Conservation (phyloP, 768 basidiomycete genomes). For the Trichaptum fuscoviolaceum region DNA sequence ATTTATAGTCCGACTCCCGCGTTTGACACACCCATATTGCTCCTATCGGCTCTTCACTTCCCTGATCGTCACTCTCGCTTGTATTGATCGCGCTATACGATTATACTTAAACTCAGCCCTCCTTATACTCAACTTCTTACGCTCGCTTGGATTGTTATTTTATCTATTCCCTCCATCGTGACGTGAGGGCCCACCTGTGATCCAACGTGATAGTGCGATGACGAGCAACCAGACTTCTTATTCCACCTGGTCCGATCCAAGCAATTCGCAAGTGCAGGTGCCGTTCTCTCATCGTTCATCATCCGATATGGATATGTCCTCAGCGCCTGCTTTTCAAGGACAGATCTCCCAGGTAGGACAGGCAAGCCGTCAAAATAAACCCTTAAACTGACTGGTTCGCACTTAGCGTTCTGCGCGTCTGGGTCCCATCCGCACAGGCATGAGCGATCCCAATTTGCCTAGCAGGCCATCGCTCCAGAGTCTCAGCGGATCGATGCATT, state of each 20-base stretch:
- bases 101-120: background rate
- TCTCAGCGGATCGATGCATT: background rate
- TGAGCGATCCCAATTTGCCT: background rate
- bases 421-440: background rate
- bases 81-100: background rate
- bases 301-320: background rate
- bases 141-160: background rate
- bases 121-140: background rate
- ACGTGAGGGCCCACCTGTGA: background rate
- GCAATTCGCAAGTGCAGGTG: background rate
- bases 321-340: background rate
- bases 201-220: background rate
- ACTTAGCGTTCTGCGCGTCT: background rate
- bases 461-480: background rate
- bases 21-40: background rate
- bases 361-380: background rate
- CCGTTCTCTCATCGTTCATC: background rate
- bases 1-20: constrained; percentile 1
- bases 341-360: background rate
- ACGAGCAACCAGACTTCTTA: background rate
- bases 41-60: background rate
- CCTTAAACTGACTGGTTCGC: background rate
- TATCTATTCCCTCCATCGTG: background rate
- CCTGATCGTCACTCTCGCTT: constrained; percentile 1
- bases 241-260: background rate